A percentile compares a stretch with the other conserved stretches of the same genome.
Conservation (phyloP, 352 stramenopile species). For the Globisporangium iwayamae region DNA sequence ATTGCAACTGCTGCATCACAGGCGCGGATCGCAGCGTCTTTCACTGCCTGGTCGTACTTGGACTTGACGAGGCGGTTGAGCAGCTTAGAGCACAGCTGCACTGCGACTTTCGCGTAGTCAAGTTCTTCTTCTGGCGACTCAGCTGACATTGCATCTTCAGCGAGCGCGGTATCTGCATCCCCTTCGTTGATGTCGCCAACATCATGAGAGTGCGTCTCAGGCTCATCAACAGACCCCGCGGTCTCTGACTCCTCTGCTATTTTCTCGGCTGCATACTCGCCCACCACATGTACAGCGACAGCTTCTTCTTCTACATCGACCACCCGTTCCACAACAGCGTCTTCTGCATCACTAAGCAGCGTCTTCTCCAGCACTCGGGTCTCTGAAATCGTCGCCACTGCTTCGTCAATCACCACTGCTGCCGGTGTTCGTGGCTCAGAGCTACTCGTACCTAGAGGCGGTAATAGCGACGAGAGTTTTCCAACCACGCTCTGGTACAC, state of each 20-base stretch:
- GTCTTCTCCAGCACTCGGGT: background rate
- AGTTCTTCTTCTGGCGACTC: background rate
- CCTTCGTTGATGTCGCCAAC: background rate
- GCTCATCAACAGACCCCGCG: background rate
- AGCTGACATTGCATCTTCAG: background rate
- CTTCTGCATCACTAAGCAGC: background rate
- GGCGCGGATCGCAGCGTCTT: slow-evolving; percentile 30
- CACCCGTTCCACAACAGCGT: background rate
- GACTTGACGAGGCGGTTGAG: slow-evolving; percentile 38
- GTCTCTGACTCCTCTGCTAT: background rate
- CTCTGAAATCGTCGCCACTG: background rate
- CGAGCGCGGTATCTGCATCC: background rate
- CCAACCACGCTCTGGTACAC: slow-evolving; percentile 1
- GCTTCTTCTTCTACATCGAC: background rate
- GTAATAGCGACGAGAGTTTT: background rate
- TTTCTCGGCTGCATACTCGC: background rate
- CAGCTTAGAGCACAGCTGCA: slow-evolving; percentile 39
- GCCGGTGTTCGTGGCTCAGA: background rate
- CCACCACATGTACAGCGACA: background rate
- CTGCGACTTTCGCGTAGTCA: slow-evolving; percentile 27
- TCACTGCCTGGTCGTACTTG: slow-evolving; percentile 31
- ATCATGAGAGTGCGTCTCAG: background rate
- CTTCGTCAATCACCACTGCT: background rate
- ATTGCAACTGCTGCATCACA: slow-evolving; percentile 47
- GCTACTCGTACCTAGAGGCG: background rate